A percentile compares a stretch with the other conserved stretches of the same genome.
phyloP scores from a whole-genome alignment of 2,329 filamentous ascomycete genomes.

The Colletotrichum musicola region DNA sequence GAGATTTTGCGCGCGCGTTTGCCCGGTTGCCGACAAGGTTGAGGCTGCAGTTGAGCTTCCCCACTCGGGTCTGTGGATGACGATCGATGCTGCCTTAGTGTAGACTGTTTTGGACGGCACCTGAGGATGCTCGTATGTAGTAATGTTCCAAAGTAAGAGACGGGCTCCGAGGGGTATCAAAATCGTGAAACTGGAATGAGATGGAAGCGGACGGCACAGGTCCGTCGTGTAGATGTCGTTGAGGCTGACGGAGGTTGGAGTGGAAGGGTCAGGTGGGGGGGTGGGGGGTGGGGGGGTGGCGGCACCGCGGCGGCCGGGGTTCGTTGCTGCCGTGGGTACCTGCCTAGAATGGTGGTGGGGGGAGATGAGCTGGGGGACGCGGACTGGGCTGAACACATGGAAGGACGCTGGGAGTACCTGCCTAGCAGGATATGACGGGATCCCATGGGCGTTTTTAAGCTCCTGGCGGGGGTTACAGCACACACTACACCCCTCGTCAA shows the following conservation, averaged over 20 bases:
- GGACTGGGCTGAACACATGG: slow-evolving; percentile 4
- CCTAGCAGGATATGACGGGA: not conserved
- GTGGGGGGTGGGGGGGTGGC: too few species aligned
- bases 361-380: not conserved
- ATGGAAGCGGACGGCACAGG: slow-evolving; percentile 2
- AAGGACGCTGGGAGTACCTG: not conserved
- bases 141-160: too few species aligned
- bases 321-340: too few species aligned
- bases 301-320: not conserved
- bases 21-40: too few species aligned
- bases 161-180: not conserved
- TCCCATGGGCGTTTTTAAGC: slow-evolving; percentile 17
- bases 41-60: too few species aligned
- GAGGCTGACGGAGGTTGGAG: slow-evolving; percentile 26
- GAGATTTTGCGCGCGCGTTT: too few species aligned
- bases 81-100: too few species aligned
- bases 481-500: not conserved
- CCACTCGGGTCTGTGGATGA: too few species aligned
- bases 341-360: too few species aligned
- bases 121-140: too few species aligned
- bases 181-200: not conserved
- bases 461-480: not conserved
- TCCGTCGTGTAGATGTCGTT: not conserved
- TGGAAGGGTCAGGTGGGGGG: slow-evolving; percentile 13
- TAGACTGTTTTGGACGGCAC: too few species aligned